These are phyloP conservation scores for Beauveria varroae DNA, from an alignment of 2,329 filamentous ascomycete genomes.

Conservation along the genomic window DNA sequence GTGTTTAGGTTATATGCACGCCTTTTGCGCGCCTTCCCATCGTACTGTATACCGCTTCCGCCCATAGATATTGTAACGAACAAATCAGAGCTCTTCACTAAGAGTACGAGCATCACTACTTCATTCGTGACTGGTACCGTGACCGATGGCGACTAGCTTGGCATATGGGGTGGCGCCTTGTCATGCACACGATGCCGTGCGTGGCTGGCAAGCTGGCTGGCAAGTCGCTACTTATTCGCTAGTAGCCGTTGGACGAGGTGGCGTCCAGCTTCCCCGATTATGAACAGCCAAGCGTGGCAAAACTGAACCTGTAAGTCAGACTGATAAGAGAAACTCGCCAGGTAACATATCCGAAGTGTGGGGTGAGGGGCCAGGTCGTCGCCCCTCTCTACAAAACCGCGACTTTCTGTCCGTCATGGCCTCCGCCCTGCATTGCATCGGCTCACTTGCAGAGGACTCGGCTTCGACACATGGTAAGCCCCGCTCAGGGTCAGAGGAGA, in stretches of 20 bases:
- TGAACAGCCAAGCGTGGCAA: neutral
- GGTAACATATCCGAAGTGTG: neutral
- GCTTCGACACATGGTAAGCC: neutral
- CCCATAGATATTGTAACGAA: neutral
- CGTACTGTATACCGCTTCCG: neutral
- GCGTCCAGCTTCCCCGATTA: neutral
- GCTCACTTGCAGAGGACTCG: neutral
- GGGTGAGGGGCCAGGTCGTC: neutral
- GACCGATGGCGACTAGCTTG: constrained; percentile 7
- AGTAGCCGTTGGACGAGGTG: neutral
- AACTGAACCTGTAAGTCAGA: neutral
- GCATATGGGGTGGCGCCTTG: constrained; percentile 1
- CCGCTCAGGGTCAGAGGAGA: neutral
- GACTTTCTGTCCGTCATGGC: neutral
- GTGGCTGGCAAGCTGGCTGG: neutral
- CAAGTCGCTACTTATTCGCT: neutral
- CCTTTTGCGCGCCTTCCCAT: neutral
- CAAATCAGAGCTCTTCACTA: neutral
- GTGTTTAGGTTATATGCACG: neutral
- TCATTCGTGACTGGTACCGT: constrained; percentile 3
- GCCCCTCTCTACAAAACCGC: neutral
- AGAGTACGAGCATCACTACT: neutral
- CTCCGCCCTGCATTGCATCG: neutral
- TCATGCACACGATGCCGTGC: constrained; percentile 5
- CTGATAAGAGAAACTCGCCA: neutral